Evolutionary conservation across 163 green algal genomes (phyloP), one percentile per base, ranked within the genome.

Genomic region (Chlamydomonas reinhardtii): DNA sequence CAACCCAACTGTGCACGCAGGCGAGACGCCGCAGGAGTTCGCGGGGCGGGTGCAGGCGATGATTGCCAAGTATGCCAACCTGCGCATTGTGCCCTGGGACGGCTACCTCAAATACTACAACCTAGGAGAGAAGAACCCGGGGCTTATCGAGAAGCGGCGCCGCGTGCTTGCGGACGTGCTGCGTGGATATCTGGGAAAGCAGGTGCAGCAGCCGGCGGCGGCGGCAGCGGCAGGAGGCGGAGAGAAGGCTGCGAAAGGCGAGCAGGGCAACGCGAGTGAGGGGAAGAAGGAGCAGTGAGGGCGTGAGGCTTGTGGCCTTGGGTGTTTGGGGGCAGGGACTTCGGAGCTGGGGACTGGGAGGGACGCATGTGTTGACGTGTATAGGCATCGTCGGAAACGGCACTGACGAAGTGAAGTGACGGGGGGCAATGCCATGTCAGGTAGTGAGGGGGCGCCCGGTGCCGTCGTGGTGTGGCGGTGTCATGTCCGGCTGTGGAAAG

Each of bases 61-160:
- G 88, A 97, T 98, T 69, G 94, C 95, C 0, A 76, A 94, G 22
- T 92, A 93, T 69, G 96, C 95, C 65, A 91, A 95, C 74, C 91
- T 99, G 81, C 90, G 96, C 69, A 88, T 98, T 9, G 97, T 98
- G 39, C 96, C 96, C 35, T 99, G 97, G 97, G 97, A 99, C 87
- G 97, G 97, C 31, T 98, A 98, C 89, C 94, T 98, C 43, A 99
- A 99, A 87, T 98, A 99, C 74, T 98, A 98, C 90, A 96, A 96
- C 52, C 94, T 98, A 32, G 95, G 90, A 2, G 91, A 95, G 71
- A 97, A 97, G 91, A 95, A 97, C 85, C 95, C 95, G 29, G 61
- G 74, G 34, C 88, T 98, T 61, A 96, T 98, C 37, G 95, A 98
- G 90, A 98, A 96, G 87, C 91, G 94, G 72, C 86, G 95, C 2